Conservation (phyloP, 2,329 filamentous ascomycete genomes). For the Blumeria hordei region DNA sequence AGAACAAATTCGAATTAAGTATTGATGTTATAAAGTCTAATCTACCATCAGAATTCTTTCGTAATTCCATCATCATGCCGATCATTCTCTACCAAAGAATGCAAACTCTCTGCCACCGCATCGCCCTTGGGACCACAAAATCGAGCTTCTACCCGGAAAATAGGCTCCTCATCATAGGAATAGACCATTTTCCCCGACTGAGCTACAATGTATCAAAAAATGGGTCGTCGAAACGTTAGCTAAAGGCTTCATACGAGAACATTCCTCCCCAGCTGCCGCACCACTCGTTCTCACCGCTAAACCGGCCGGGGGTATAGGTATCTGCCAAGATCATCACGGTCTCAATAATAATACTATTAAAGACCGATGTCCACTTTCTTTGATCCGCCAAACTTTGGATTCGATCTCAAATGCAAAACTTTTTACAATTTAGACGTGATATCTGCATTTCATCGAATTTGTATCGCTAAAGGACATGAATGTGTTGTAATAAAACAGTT, state of each 20-base stretch:
- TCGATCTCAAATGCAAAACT: background rate
- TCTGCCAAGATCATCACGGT: background rate
- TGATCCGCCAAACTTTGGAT: background rate
- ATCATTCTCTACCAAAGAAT: background rate
- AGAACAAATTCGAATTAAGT: background rate
- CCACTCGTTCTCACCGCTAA: background rate
- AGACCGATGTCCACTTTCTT: background rate
- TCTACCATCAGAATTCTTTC: background rate
- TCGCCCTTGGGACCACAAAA: background rate
- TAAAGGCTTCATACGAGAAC: background rate
- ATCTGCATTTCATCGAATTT: conserved; percentile 3
- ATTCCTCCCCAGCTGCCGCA: background rate
- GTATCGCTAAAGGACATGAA: conserved; percentile 5
- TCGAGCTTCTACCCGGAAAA: background rate
- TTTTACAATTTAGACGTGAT: conserved; percentile 3
- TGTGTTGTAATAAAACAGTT: no score
- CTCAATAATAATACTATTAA: background rate
- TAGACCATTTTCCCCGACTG: background rate
- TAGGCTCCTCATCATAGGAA: background rate
- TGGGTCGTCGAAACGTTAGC: background rate
- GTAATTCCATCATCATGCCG: background rate
- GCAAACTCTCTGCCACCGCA: background rate
- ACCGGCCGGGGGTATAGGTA: background rate
- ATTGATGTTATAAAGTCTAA: background rate
- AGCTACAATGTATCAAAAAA: background rate